Evolutionary conservation across 2,329 filamentous ascomycete genomes (phyloP).

Genomic region (Pseudogymnoascus sp.): DNA sequence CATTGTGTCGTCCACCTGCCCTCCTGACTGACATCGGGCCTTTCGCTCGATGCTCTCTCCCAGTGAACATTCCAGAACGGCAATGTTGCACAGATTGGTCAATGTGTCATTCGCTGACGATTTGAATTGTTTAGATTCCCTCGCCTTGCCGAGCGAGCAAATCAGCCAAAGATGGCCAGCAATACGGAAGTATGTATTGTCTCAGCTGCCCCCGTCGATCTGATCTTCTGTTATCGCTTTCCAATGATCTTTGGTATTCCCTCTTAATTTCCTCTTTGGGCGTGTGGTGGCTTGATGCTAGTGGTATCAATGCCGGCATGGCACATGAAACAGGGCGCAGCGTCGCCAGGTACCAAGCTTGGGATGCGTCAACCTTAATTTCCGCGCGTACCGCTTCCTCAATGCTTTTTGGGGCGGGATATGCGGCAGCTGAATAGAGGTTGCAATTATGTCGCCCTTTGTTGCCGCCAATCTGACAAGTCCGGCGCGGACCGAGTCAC

Average conservation of each 20-base stretch:
- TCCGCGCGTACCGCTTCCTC: neutral
- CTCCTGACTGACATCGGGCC: constrained; percentile 1
- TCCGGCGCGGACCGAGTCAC: constrained; percentile 3
- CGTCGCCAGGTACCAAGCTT: neutral
- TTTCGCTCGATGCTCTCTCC: neutral
- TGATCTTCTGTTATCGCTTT: neutral
- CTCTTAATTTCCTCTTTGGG: constrained; percentile 9
- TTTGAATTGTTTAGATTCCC: constrained; percentile 6
- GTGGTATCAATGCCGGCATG: neutral
- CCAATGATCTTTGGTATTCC: neutral
- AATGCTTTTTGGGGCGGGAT: neutral
- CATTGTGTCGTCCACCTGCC: neutral
- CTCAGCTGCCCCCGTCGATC: neutral
- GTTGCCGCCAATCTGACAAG: neutral
- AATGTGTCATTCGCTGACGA: constrained; percentile 7
- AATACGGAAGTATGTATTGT: constrained; percentile 7
- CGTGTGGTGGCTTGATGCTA: neutral
- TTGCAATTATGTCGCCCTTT: neutral
- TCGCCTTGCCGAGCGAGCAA: neutral
- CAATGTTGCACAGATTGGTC: neutral
- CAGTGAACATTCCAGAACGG: constrained; percentile 8
- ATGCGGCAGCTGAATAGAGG: neutral
- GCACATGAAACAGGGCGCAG: neutral
- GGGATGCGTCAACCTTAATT: constrained; percentile 7
- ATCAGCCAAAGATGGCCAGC: constrained; percentile 6